Conservation (phyloP, 2,329 filamentous ascomycete species). For the Volutella citrinella region DNA sequence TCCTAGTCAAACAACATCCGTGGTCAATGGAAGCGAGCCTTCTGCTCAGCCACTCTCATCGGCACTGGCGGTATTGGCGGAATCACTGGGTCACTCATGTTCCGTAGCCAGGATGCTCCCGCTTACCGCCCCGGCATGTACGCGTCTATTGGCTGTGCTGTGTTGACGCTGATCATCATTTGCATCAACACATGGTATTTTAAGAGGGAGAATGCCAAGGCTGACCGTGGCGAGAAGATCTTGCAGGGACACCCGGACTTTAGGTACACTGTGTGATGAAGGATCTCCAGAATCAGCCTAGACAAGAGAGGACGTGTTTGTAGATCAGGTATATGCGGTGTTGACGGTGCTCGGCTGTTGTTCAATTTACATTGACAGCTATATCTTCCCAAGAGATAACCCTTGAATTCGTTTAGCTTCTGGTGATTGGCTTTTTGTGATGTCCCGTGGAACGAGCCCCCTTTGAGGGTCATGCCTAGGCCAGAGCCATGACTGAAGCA, state of each 20-base stretch:
- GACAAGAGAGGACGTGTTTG: too few relatives aligned
- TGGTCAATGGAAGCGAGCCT: too few relatives aligned
- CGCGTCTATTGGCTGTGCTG: slow-evolving; percentile 3
- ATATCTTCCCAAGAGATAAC: too few relatives aligned
- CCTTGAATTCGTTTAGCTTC: too few relatives aligned
- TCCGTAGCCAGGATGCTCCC: slow-evolving; percentile 16
- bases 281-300: too few relatives aligned
- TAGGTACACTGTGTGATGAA: slow-evolving; percentile 3
- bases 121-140: slow-evolving; percentile 13
- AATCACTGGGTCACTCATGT: slow-evolving; percentile 16
- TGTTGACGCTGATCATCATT: slow-evolving; percentile 1
- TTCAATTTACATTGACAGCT: too few relatives aligned
- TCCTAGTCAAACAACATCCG: slow-evolving; percentile 23
- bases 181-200: slow-evolving; percentile 1
- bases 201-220: slow-evolving; percentile 3
- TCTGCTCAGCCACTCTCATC: slow-evolving; percentile 17
- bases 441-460: too few relatives aligned
- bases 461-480: too few relatives aligned
- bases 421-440: too few relatives aligned
- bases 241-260: slow-evolving; percentile 3
- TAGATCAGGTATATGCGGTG: too few relatives aligned
- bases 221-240: slow-evolving; percentile 2
- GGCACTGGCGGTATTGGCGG: slow-evolving; percentile 21
- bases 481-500: too few relatives aligned
- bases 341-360: too few relatives aligned